Conservation (phyloP, 2,329 filamentous ascomycete genomes). For the Neodidymelliopsis sp. region DNA sequence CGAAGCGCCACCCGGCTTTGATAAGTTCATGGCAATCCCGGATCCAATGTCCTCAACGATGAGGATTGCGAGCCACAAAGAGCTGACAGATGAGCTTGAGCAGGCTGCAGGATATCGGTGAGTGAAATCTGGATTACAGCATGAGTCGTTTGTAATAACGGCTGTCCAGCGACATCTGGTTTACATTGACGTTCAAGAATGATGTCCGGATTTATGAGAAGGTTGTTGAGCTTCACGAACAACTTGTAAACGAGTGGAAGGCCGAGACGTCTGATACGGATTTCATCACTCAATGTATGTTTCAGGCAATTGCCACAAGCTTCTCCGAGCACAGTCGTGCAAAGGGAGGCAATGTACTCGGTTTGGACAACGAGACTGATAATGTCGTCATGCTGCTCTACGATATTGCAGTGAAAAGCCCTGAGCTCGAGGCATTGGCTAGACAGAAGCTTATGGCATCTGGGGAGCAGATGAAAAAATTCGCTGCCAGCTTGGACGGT, state of each 20-base stretch:
- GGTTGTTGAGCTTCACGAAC: constrained; percentile 30
- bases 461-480: constrained; percentile 21
- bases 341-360: constrained; percentile 38
- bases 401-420: constrained; percentile 25
- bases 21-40: constrained; percentile 32
- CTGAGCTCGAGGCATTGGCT: constrained; percentile 23
- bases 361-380: constrained; percentile 25
- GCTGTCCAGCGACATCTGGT: constrained; percentile 27
- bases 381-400: constrained; percentile 34
- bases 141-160: constrained; percentile 6
- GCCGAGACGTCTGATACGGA: constrained; percentile 15
- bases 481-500: constrained; percentile 19
- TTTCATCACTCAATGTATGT: constrained; percentile 38
- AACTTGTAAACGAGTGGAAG: constrained; percentile 31
- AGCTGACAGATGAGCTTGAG: constrained; percentile 33
- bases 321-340: constrained; percentile 27
- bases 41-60: constrained; percentile 22
- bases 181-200: constrained; percentile 37
- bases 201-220: constrained; percentile 22
- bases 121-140: background rate
- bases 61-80: constrained; percentile 33
- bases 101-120: constrained; percentile 35
- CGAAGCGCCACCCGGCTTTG: constrained; percentile 27
- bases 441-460: constrained; percentile 20
- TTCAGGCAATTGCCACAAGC: constrained; percentile 28